Conservation (phyloP, 2,329 filamentous ascomycete species). For the Fusarium sp. region DNA sequence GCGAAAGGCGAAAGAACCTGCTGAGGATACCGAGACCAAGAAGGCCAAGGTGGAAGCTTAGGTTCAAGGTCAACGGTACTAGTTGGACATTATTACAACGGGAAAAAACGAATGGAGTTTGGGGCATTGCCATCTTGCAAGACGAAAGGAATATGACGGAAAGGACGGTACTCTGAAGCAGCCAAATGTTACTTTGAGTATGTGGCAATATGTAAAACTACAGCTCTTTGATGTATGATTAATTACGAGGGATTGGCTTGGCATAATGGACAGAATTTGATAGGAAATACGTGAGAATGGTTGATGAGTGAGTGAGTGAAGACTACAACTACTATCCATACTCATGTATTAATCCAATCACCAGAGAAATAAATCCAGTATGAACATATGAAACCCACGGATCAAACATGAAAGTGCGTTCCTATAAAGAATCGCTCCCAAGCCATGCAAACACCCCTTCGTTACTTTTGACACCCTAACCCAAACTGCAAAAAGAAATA, state of each 20-base stretch:
- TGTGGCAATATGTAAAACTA: slow-evolving; percentile 16
- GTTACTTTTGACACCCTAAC: slow-evolving; percentile 23
- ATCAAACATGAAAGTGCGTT: slow-evolving; percentile 36
- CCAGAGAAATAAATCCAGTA: background rate
- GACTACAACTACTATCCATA: background rate
- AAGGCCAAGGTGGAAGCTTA: slow-evolving; percentile 54
- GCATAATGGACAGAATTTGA: background rate
- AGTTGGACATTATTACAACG: background rate
- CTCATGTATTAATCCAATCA: background rate
- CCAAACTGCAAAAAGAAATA: slow-evolving; percentile 21
- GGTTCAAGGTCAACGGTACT: background rate
- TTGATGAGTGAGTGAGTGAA: background rate
- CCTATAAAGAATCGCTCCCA: slow-evolving; percentile 43
- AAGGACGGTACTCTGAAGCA: slow-evolving; percentile 10
- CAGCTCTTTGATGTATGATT: slow-evolving; percentile 22
- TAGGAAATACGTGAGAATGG: background rate
- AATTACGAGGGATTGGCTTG: slow-evolving; percentile 6
- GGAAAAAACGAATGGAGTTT: slow-evolving; percentile 28
- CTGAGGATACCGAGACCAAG: slow-evolving; percentile 50
- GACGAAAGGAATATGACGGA: slow-evolving; percentile 4
- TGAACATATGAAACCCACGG: slow-evolving; percentile 19
- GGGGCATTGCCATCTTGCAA: slow-evolving; percentile 20
- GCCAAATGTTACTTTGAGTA: slow-evolving; percentile 3
- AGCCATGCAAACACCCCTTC: slow-evolving; percentile 34
- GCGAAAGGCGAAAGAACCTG: slow-evolving; percentile 51